Evolutionary conservation across 2,329 filamentous ascomycete genomes (phyloP).

Genomic region (Bipolaris gigantea): DNA sequence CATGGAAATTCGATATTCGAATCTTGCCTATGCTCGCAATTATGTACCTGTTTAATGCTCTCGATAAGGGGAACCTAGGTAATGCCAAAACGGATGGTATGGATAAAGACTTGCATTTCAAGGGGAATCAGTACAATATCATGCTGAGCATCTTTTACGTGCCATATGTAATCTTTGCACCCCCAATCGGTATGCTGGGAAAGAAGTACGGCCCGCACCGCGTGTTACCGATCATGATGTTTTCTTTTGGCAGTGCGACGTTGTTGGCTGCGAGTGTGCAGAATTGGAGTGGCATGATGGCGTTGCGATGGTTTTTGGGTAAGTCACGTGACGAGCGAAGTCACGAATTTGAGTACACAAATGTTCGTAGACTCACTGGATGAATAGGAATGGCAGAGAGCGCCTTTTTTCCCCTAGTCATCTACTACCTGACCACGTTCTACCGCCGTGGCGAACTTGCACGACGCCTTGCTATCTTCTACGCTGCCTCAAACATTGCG

Average conservation of each 20-base stretch:
- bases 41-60: conserved; percentile 61
- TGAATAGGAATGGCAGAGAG: conserved; percentile 59
- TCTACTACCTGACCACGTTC: conserved; percentile 64
- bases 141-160: conserved; percentile 72
- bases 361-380: conserved; percentile 7
- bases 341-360: too few species aligned
- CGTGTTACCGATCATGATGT: conserved; percentile 69
- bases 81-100: conserved; percentile 52
- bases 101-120: conserved; percentile 61
- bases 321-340: conserved; percentile 2
- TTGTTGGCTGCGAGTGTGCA: conserved; percentile 59
- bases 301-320: conserved; percentile 69
- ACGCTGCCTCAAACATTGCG: conserved; percentile 74
- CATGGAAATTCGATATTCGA: conserved; percentile 58
- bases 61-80: conserved; percentile 42
- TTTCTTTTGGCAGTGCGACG: conserved; percentile 67
- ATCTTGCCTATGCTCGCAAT: conserved; percentile 61
- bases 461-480: conserved; percentile 71
- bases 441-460: conserved; percentile 73
- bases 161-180: conserved; percentile 71
- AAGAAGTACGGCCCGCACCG: conserved; percentile 68
- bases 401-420: conserved; percentile 71
- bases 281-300: conserved; percentile 68
- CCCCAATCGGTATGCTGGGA: conserved; percentile 66
- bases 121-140: conserved; percentile 66